Base-by-base conservation (phyloP, 371 early-diverging fungal species). In the Mucor sp. region DNA sequence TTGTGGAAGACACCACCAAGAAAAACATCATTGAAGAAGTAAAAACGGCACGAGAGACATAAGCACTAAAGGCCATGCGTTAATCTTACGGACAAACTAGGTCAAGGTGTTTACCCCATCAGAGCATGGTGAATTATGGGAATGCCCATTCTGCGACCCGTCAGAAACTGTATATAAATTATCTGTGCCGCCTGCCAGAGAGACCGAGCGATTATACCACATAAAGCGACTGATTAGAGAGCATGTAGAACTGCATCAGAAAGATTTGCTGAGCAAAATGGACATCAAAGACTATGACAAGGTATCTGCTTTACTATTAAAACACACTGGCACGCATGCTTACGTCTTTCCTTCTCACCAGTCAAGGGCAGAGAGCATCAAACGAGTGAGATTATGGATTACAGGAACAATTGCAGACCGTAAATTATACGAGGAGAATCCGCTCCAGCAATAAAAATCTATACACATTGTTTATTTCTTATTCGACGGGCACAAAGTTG, bases 361-460 rank as follows among this genome's bases (percentile, higher is more conserved):
- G 66, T 25, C 48, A 21, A 53, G 58, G 19, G n/a, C 39, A 5
- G 70, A 70, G 8, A 65, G 65, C 30, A 35, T 53, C 25, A 71
- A 71, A 23, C 30, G 67, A 60, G 67, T 71, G 2, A 53, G 67
- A 23, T 56, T 66, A 60, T 71, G 71, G 71, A 71, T 71, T 28
- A 63, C 58, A 28, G 71, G 71, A 1, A 71, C 71, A 25, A 63
- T 71, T 14, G 66, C 63, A 15, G 71, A 71, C 21, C 58, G 71
- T 44, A 27, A 27, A 43, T 47, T 71, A 47, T 71, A 71, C 47
- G 60, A 58, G 62, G 39, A 66, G 27, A 53, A 53, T 21, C 53
- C 53, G 12, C 53, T 53, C 12, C 27, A 53, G 15, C 14, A 53
- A 53, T 53, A 53, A 53, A 53, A 0, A 25, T 47, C 19, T 25